Base-by-base conservation (phyloP, 306 rosid genomes). In the Biancaea sappan region DNA sequence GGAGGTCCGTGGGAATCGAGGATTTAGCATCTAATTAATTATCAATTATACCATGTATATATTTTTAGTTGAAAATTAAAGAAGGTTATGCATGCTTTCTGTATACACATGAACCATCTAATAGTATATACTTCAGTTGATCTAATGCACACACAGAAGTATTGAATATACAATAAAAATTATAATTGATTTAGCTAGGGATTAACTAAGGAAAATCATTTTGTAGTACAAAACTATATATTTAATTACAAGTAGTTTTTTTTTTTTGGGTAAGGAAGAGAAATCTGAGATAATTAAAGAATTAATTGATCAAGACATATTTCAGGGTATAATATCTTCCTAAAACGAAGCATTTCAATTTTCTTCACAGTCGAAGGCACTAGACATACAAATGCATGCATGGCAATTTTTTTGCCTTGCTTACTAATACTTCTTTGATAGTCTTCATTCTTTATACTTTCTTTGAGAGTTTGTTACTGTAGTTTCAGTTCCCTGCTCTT, bases 321-420 rank as follows among this genome's bases (percentile, higher is more conserved):
- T 26, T 59, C 5, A 21, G 77, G 67, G 43, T 29, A 47, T 34
- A 58, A 35, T 59, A 62, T 77, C 15, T 40, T 62, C 52, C 31
- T 24, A 41, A n/a, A n/a, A 34, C 37, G 38, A n/a, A 46, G 74
- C 60, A 46, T 73, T 47, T 50, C 31, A 66, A 16, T 67, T 68
- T 68, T 66, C 76, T 67, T 15, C 29, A 8, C 66, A 65, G 19
- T 40, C 70, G 6, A 48, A 22, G n/a, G 54, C 35, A 54, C 40
- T 37, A 34, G 24, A 6, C 37, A 51, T 9, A 26, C 47, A 6
- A 25, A 32, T 38, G 48, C 41, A 38, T 69, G 44, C 47, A 19
- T 22, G 62, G 32, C 5, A 19, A 31, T n/a, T n/a, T n/a, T n/a
- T n/a, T n/a, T n/a, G n/a, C n/a, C n/a, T n/a, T n/a, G n/a, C n/a